Base-by-base conservation (phyloP, 768 basidiomycete species). In the Daedaleopsis sinensis region DNA sequence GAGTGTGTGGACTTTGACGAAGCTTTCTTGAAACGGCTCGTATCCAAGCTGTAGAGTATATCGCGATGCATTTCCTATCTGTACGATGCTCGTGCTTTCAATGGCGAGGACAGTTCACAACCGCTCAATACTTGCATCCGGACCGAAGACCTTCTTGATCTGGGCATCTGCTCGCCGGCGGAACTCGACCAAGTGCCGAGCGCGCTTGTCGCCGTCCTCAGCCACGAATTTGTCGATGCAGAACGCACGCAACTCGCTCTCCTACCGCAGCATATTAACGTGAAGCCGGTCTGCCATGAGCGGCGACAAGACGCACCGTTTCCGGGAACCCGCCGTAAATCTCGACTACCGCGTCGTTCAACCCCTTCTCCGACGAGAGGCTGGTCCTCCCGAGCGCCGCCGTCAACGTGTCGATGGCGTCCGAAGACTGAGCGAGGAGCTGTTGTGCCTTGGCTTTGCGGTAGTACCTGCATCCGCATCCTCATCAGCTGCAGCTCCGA, bases 391-490 rank as follows among this genome's bases (percentile, higher is more conserved):
- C 58, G n/a, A 76, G 61, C 16, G 70, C 74, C 19, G 64, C 61
- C 18, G 64, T 64, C 23, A 76, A 65, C 10, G 67, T 61, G 44
- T 74, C 70, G 48, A 68, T 61, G 7, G 76, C 72, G 2, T 65
- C 62, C 11, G 67, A 59, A 12, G 47, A 38, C n/a, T 71, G 63
- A 1, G 62, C 62, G n/a, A 75, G 52, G 8, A 65, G 36, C 55
- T 70, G 65, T 43, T 65, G 61, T 0, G 75, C 71, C 4, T 69
- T 71, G 15, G 75, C 74, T 57, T 75, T 72, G 36, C 74, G 72
- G 47, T 71, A 67, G 59, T 76, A 76, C 36, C 75, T 76, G 52
- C 27, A 32, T 32, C 27, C 27, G 52, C 27, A 32, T 32, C 27
- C 27, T 9, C 38, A 24, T 18, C 50, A 32, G 11, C 47, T 21